Conservation (phyloP, 2,329 filamentous ascomycete genomes). For the Colletotrichum scovillei region DNA sequence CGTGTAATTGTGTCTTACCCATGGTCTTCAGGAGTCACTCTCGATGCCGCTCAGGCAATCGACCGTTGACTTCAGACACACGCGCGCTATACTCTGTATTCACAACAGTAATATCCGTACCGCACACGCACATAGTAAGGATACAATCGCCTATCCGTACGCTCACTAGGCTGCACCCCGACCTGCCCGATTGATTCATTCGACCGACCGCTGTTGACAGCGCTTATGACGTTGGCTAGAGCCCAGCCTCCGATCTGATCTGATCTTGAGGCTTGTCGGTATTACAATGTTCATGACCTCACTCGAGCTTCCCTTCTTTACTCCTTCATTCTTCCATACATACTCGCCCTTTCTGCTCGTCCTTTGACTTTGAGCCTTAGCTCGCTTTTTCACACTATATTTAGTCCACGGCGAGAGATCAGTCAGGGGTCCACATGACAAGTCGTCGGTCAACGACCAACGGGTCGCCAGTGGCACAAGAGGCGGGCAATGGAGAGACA, state of each 20-base stretch:
- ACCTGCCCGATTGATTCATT: conserved; percentile 9
- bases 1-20: not conserved
- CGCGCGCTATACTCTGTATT: too few relatives aligned
- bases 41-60: not conserved
- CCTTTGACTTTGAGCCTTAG: conserved; percentile 16
- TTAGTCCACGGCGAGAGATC: conserved; percentile 20
- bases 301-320: not conserved
- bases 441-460: conserved; percentile 6
- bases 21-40: not conserved
- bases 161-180: conserved; percentile 5
- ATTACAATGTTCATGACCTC: not conserved
- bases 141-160: not conserved
- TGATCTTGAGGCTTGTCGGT: conserved; percentile 2
- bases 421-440: conserved; percentile 16
- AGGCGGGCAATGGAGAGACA: conserved; percentile 20
- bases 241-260: conserved; percentile 14
- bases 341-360: not conserved
- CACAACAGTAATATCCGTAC: too few relatives aligned
- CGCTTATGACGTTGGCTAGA: conserved; percentile 17
- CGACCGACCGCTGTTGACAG: conserved; percentile 11
- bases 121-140: not conserved
- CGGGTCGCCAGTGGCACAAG: conserved; percentile 18
- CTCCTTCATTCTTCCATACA: conserved; percentile 23
- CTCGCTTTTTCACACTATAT: conserved; percentile 25
- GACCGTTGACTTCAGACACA: not conserved